Conservation (phyloP, 2,329 filamentous ascomycete genomes). For the Emmonsiellopsis sp. region DNA sequence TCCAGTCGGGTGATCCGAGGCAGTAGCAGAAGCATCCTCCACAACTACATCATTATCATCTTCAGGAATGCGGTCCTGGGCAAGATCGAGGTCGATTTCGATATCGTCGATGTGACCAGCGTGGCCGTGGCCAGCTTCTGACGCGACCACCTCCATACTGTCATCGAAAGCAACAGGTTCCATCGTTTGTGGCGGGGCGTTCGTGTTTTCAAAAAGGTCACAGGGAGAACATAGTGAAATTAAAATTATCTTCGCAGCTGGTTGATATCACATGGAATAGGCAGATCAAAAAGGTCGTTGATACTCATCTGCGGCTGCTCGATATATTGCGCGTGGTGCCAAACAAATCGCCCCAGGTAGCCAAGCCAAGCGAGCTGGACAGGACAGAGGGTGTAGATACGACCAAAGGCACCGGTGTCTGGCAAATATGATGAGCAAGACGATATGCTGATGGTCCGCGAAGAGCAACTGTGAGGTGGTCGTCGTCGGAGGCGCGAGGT, state of each 20-base stretch:
- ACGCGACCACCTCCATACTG: slow-evolving; percentile 34
- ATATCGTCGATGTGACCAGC: slow-evolving; percentile 40
- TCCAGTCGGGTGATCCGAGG: slow-evolving; percentile 26
- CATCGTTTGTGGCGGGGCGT: slow-evolving; percentile 18
- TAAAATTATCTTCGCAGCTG: neutral
- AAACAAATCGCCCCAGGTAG: too few species aligned
- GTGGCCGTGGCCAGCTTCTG: slow-evolving; percentile 33
- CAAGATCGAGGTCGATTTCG: slow-evolving; percentile 52
- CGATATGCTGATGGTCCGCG: neutral
- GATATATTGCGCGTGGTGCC: neutral
- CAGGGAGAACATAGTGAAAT: neutral
- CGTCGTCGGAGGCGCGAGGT: neutral
- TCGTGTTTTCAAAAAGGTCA: neutral
- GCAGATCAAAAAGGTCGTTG: neutral
- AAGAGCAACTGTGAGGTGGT: neutral
- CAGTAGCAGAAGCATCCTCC: slow-evolving; percentile 39
- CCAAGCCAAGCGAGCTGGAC: too few species aligned
- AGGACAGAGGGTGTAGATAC: too few species aligned
- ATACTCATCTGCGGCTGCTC: neutral
- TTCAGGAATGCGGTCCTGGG: slow-evolving; percentile 21
- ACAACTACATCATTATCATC: slow-evolving; percentile 51
- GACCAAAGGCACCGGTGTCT: too few species aligned
- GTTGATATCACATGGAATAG: neutral
- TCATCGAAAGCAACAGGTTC: slow-evolving; percentile 32
- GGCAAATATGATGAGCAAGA: neutral